A percentile compares a stretch with the other conserved stretches of the same genome.
Conservation (phyloP, 208 protist genomes). For the Strigomonas culicis region DNA sequence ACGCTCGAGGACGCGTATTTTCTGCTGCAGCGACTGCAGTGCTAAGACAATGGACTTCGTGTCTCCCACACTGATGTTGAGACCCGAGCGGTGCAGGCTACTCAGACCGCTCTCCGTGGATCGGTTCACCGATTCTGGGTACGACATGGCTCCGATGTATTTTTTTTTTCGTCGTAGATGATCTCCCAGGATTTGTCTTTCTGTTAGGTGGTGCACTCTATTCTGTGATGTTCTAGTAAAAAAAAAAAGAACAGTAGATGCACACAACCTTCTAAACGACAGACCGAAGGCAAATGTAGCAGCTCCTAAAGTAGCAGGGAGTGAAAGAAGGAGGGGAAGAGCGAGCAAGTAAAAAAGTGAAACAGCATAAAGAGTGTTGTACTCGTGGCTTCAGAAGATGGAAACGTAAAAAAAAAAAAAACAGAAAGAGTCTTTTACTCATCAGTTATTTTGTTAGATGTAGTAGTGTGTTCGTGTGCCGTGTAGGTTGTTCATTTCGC, state of each 20-base stretch:
- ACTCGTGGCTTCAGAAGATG: background rate
- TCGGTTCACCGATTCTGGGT: constrained; percentile 30
- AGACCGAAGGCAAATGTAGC: no score
- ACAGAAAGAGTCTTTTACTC: constrained; percentile 4
- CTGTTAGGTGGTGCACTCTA: no score
- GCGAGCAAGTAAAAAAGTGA: constrained; percentile 11
- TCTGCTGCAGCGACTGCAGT: constrained; percentile 82
- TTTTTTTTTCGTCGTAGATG: no score
- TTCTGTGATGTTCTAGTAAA: no score
- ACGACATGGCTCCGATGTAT: constrained; percentile 12
- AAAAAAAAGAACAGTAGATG: constrained; percentile 13
- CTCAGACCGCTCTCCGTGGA: constrained; percentile 62
- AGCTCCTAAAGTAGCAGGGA: background rate
- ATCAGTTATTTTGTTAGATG: constrained; percentile 16
- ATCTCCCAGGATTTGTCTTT: no score
- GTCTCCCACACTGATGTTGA: constrained; percentile 87
- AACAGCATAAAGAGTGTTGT: background rate
- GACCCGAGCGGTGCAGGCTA: constrained; percentile 79
- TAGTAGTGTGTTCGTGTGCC: no score
- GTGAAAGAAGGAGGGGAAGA: no score
- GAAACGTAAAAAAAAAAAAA: background rate
- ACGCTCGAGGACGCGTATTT: constrained; percentile 83
- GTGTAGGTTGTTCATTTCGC: no score
- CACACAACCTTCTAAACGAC: background rate
- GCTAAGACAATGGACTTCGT: constrained; percentile 90